Percentiles rank a stretch among this genome's conserved stretches.
These are phyloP conservation scores for Vitis labrusca DNA, from an alignment of 164 flowering plant genomes.

Conservation along the genomic window DNA sequence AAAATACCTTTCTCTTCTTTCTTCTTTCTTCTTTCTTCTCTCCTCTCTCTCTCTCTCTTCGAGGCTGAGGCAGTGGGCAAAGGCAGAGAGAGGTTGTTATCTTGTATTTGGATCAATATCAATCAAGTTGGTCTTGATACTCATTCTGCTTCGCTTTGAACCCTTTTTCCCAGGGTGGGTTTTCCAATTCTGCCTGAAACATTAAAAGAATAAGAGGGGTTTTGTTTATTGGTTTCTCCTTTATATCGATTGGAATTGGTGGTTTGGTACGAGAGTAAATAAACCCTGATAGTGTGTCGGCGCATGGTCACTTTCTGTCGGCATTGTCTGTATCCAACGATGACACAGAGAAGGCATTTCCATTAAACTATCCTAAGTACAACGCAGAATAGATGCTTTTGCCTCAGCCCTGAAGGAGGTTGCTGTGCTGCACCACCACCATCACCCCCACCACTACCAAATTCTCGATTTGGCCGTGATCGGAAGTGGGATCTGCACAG, in stretches of 20 bases:
- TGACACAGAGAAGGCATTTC: constrained; percentile 15
- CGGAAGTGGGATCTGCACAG: not conserved
- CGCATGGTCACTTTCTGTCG: constrained; percentile 67
- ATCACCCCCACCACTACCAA: not conserved
- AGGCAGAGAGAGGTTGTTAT: too few relatives aligned
- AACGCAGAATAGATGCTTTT: not conserved
- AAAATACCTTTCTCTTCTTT: constrained; percentile 7
- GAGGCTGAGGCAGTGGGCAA: too few relatives aligned
- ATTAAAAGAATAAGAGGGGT: not conserved
- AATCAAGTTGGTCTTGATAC: too few relatives aligned
- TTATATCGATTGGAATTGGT: constrained; percentile 17
- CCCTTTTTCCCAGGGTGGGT: too few relatives aligned
- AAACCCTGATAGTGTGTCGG: constrained; percentile 41
- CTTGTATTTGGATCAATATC: too few relatives aligned
- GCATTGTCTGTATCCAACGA: constrained; percentile 54
- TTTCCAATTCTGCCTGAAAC: too few relatives aligned
- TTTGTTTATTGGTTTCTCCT: not conserved
- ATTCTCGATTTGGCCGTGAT: not conserved
- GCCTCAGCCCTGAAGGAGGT: not conserved
- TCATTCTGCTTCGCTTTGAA: too few relatives aligned
- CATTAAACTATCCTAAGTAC: constrained; percentile 15
- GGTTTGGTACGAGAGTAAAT: constrained; percentile 13
- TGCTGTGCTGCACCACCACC: not conserved
- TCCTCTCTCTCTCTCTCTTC: constrained; percentile 8
- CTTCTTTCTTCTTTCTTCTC: not conserved